A percentile compares a stretch with the other conserved stretches of the same genome.
Evolutionary conservation across 208 protist species (phyloP).

Genomic region (Trypanosoma lewisi): DNA sequence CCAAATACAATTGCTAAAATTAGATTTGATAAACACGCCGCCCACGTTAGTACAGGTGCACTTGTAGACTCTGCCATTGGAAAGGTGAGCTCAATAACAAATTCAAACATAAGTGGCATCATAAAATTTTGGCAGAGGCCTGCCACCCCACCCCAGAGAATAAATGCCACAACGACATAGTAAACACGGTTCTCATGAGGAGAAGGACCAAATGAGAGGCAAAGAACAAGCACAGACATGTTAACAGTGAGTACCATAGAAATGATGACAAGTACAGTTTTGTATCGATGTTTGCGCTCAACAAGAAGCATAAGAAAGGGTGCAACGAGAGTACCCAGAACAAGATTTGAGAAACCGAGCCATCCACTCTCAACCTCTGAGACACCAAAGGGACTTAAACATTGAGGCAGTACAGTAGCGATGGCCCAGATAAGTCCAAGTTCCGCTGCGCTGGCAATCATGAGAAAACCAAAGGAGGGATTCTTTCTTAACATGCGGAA

Average conservation of each 20-base stretch:
- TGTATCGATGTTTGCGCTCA: conserved; percentile 47
- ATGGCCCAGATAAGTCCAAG: conserved; percentile 72
- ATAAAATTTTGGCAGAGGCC: conserved; percentile 77
- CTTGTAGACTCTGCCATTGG: conserved; percentile 70
- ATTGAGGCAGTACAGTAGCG: conserved; percentile 74
- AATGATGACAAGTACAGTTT: conserved; percentile 46
- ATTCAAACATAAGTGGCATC: conserved; percentile 84
- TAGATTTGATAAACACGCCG: conserved; percentile 63
- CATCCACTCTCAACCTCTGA: conserved; percentile 55
- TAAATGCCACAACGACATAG: conserved; percentile 45
- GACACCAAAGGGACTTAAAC: conserved; percentile 60
- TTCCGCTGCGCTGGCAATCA: conserved; percentile 54
- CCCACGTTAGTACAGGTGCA: conserved; percentile 66
- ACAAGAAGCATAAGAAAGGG: conserved; percentile 70
- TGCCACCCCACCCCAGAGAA: conserved; percentile 56
- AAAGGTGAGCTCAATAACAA: conserved; percentile 80
- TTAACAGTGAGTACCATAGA: conserved; percentile 36
- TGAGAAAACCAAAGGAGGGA: conserved; percentile 57
- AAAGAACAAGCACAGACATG: conserved; percentile 48
- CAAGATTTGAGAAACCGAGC: conserved; percentile 72
- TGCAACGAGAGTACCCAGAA: conserved; percentile 55
- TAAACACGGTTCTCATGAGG: conserved; percentile 33
- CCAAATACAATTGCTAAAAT: conserved; percentile 59
- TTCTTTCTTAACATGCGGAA: conserved; percentile 49
- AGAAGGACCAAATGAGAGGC: conserved; percentile 60